Base-by-base conservation (phyloP, 306 rosid genomes). In the Hippophae rhamnoides region DNA sequence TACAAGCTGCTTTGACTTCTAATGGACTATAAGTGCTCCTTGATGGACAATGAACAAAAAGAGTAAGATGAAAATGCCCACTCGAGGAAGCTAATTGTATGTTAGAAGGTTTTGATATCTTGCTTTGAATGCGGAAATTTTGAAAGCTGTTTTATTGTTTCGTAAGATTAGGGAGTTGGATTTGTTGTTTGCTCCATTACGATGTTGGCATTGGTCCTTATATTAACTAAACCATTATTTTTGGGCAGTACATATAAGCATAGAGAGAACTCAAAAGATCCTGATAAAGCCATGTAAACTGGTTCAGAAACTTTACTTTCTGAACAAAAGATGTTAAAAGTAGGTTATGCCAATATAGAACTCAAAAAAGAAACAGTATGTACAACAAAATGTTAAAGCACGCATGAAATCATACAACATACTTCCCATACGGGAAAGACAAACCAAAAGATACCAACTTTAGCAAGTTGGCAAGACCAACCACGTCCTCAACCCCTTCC, bases 51-150 rank as follows among this genome's bases (percentile, higher is more conserved):
- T 43, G 98, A 96, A 0, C 84, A 86, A 10, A 74, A 73, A 38
- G 92, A 87, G 77, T 87, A 87, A 13, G 82, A 92, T 14, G 89
- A 90, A 70, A 76, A 68, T 58, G 41, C 57, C 10, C 71, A 59
- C 12, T 69, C 76, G 43, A 67, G 60, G 23, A 76, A 58, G 41
- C 57, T 76, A 0, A 71, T 82, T 10, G 89, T 81, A 52, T 81
- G 73, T 60, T 92, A 83, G 70, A 90, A 87, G 49, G 92, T 95
- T 48, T 69, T 92, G 78, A 71, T 92, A 49, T 85, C 95, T 6
- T 47, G 69, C 73, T 14, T 69, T 57, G 51, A 90, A 85, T 49
- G 74, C 75, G 3, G 74, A 64, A 26, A 2, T 73, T n/a, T 9
- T 1, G 2, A 78, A 83, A 1, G 95, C 81, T 13, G 75, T 90